phyloP scores from a whole-genome alignment of 2,329 filamentous ascomycete genomes.

The Didymella arachidicola region DNA sequence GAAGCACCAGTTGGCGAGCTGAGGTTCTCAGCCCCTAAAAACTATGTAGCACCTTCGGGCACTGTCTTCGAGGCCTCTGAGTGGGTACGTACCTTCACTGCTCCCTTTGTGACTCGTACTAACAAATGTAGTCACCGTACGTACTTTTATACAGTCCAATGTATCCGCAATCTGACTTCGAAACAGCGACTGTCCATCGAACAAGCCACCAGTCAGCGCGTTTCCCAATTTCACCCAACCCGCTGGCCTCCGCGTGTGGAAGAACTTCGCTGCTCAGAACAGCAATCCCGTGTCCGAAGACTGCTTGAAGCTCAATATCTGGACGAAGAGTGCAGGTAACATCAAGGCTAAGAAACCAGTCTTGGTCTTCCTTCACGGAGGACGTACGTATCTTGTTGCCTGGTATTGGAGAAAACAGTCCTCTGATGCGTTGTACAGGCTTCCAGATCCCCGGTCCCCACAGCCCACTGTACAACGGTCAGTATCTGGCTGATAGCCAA shows the following conservation, averaged over 20 bases:
- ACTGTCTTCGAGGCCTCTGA: conserved; percentile 35
- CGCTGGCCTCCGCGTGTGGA: conserved; percentile 36
- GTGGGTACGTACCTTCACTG: conserved; percentile 26
- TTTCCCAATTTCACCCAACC: conserved; percentile 40
- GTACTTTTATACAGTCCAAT: conserved; percentile 3
- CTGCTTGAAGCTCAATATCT: conserved; percentile 43
- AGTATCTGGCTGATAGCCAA: conserved; percentile 37
- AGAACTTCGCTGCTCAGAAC: conserved; percentile 39
- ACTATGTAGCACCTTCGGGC: conserved; percentile 32
- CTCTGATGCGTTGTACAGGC: conserved; percentile 19
- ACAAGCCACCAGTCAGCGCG: conserved; percentile 33
- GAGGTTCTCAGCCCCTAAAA: conserved; percentile 44
- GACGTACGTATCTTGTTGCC: conserved; percentile 26
- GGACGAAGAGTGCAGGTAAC: conserved; percentile 32
- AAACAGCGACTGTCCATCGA: conserved; percentile 34
- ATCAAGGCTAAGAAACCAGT: conserved; percentile 37
- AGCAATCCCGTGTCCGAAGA: conserved; percentile 37
- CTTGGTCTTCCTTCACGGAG: conserved; percentile 41
- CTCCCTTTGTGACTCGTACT: conserved; percentile 5
- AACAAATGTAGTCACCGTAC: conserved; percentile 34
- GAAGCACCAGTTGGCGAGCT: conserved; percentile 44
- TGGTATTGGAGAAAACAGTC: neutral
- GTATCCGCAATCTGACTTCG: conserved; percentile 5
- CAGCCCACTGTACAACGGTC: conserved; percentile 39
- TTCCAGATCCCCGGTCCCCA: conserved; percentile 37